A percentile compares a stretch with the other conserved stretches of the same genome.
These are phyloP conservation scores for Ceratocystis cacaofunesta DNA, from an alignment of 2,329 filamentous ascomycete species.

Conservation along the genomic window DNA sequence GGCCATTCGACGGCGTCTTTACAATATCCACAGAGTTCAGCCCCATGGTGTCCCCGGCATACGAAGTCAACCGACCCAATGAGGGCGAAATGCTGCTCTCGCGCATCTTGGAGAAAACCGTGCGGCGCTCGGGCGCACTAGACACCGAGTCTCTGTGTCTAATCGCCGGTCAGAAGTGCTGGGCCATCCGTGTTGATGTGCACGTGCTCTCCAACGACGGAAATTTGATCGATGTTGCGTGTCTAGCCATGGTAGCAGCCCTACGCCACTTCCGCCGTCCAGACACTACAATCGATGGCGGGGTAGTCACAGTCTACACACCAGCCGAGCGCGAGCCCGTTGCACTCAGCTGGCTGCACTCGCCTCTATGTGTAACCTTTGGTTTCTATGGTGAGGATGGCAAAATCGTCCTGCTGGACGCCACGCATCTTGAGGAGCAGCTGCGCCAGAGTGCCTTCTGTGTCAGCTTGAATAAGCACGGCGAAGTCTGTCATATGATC, in stretches of 20 bases:
- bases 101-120: slow-evolving; percentile 80
- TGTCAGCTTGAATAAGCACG: slow-evolving; percentile 75
- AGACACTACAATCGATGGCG: slow-evolving; percentile 74
- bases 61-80: slow-evolving; percentile 71
- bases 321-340: slow-evolving; percentile 78
- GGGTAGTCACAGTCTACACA: slow-evolving; percentile 70
- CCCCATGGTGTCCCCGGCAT: slow-evolving; percentile 80
- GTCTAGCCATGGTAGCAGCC: slow-evolving; percentile 73
- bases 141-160: slow-evolving; percentile 95
- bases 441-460: slow-evolving; percentile 58
- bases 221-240: slow-evolving; percentile 72
- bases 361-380: slow-evolving; percentile 82
- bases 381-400: slow-evolving; percentile 59
- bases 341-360: slow-evolving; percentile 77
- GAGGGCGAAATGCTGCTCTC: slow-evolving; percentile 77
- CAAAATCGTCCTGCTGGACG: slow-evolving; percentile 52
- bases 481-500: slow-evolving; percentile 79
- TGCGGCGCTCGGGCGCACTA: slow-evolving; percentile 79
- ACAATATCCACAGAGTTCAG: slow-evolving; percentile 82
- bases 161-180: slow-evolving; percentile 78
- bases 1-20: slow-evolving; percentile 91
- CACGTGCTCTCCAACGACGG: slow-evolving; percentile 87
- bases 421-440: slow-evolving; percentile 61
- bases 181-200: slow-evolving; percentile 78
- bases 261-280: slow-evolving; percentile 83